Conservation (phyloP, 306 rosid genomes). For the Gynostemma pentaphyllum region DNA sequence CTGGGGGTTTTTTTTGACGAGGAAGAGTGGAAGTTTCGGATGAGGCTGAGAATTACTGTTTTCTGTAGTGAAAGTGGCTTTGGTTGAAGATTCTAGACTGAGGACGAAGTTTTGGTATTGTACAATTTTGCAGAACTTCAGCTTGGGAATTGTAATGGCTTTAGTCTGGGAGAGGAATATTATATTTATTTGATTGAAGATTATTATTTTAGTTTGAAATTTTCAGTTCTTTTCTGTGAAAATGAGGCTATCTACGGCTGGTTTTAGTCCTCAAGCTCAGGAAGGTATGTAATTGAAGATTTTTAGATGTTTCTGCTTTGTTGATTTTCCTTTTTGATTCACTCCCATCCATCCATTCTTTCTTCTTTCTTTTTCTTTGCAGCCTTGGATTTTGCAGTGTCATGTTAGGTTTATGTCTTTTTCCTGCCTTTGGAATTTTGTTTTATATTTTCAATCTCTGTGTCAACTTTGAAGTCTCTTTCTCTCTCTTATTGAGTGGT, state of each 20-base stretch:
- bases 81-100: constrained; percentile 43
- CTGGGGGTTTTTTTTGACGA: constrained; percentile 35
- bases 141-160: constrained; percentile 21
- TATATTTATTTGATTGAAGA: constrained; percentile 4
- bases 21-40: constrained; percentile 32
- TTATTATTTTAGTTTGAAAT: background rate
- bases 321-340: background rate
- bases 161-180: background rate
- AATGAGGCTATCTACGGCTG: constrained; percentile 90
- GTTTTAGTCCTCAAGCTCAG: constrained; percentile 76
- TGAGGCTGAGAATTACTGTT: constrained; percentile 51
- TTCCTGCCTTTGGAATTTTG: constrained; percentile 8
- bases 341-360: background rate
- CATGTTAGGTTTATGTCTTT: constrained; percentile 8
- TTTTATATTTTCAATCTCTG: constrained; percentile 3
- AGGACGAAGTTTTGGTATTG: constrained; percentile 18
- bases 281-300: constrained; percentile 42
- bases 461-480: constrained; percentile 5
- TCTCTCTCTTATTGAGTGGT: constrained; percentile 6
- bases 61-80: constrained; percentile 56
- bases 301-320: background rate
- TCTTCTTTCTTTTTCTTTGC: background rate
- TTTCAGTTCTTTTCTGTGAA: constrained; percentile 17
- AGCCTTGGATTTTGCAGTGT: constrained; percentile 6
- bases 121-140: constrained; percentile 6